A percentile compares a stretch with the other conserved stretches of the same genome.
Conservation (phyloP, 2,329 filamentous ascomycete genomes). For the Alternaria brassicicola region DNA sequence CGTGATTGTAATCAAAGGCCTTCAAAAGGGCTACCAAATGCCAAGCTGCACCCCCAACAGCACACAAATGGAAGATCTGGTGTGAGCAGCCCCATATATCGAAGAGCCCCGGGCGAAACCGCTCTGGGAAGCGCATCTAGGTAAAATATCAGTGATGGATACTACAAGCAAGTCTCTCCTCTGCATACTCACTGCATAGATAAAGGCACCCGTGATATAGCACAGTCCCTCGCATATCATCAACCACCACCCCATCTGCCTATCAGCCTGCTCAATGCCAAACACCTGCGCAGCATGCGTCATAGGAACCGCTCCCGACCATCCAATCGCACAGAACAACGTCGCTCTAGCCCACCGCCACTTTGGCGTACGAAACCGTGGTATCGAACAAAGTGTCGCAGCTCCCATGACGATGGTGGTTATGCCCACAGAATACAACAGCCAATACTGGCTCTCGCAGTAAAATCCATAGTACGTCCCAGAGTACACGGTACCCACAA, state of each 20-base stretch:
- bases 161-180: accelerated
- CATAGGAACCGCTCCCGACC: conserved; percentile 12
- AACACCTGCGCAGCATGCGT: conserved; percentile 13
- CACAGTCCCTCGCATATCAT: conserved; percentile 7
- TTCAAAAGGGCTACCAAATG: conserved; percentile 3
- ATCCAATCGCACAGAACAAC: conserved; percentile 11
- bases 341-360: conserved; percentile 10
- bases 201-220: conserved; percentile 7
- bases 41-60: conserved; percentile 1
- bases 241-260: conserved; percentile 14
- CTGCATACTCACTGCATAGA: conserved; percentile 6
- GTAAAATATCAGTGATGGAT: background rate
- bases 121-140: conserved; percentile 4
- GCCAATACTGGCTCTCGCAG: conserved; percentile 6
- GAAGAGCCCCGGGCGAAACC: conserved; percentile 2
- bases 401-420: conserved; percentile 1
- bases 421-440: conserved; percentile 5
- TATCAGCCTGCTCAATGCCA: conserved; percentile 10
- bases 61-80: conserved; percentile 11
- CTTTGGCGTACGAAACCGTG: conserved; percentile 6
- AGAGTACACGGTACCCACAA: conserved; percentile 10
- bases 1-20: conserved; percentile 10
- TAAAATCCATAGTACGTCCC: conserved; percentile 12
- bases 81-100: conserved; percentile 11
- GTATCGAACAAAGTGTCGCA: conserved; percentile 7